Conservation (phyloP, 805 yeast genomes). For the Myxozyma sirexii region DNA sequence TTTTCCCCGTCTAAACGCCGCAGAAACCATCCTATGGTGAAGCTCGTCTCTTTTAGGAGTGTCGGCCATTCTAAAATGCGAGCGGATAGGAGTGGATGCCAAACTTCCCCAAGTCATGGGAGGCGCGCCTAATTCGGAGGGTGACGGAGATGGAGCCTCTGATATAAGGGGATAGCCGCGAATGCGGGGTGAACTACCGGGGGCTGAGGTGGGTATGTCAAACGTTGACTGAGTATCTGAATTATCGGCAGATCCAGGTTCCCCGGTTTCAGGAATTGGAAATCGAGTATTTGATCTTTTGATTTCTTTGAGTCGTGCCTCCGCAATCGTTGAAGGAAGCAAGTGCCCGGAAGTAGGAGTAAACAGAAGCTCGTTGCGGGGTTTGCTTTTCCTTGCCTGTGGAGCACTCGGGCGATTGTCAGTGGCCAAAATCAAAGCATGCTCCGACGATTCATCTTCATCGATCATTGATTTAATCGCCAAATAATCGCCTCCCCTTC, state of each 20-base stretch:
- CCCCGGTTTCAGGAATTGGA: neutral
- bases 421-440: neutral
- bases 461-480: neutral
- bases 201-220: neutral
- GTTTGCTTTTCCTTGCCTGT: constrained; percentile 2
- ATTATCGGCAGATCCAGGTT: neutral
- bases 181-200: constrained; percentile 15
- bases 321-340: neutral
- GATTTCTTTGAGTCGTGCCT: constrained; percentile 18
- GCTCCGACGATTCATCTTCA: neutral
- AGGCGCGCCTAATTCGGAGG: constrained; percentile 22
- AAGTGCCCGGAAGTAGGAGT: constrained; percentile 5
- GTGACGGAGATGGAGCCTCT: constrained; percentile 24
- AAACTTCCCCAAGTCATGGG: constrained; percentile 23
- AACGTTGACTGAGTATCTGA: neutral
- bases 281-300: constrained; percentile 21
- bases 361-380: constrained; percentile 25
- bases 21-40: constrained; percentile 23
- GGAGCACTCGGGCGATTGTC: constrained; percentile 21
- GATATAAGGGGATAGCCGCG: constrained; percentile 27
- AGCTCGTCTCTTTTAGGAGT: constrained; percentile 29
- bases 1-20: neutral
- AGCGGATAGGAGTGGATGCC: constrained; percentile 4
- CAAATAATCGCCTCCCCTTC: constrained; percentile 1
- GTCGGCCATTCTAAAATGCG: constrained; percentile 21